phyloP scores from a whole-genome alignment of 164 flowering plant genomes.

The Dillenia turbinata region DNA sequence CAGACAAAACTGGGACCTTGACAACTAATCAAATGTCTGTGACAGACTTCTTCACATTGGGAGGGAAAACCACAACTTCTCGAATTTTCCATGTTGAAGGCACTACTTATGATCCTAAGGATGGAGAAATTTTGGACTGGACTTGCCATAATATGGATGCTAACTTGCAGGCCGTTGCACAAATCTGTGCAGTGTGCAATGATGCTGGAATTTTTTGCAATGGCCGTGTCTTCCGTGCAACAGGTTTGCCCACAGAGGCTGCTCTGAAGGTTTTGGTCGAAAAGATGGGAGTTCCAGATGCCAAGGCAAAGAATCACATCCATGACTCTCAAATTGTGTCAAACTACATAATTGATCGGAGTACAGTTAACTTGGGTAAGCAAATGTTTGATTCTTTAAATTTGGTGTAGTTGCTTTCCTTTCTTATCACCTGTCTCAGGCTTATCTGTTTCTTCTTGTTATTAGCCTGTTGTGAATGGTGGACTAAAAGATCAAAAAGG shows the following conservation, averaged over 20 bases:
- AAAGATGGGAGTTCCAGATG: conserved; percentile 93
- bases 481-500: conserved; percentile 64
- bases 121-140: conserved; percentile 88
- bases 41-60: conserved; percentile 70
- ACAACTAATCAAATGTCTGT: conserved; percentile 96
- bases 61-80: conserved; percentile 55
- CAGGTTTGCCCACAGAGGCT: conserved; percentile 95
- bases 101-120: conserved; percentile 86
- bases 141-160: conserved; percentile 75
- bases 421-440: background rate
- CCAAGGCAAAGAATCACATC: conserved; percentile 56
- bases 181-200: conserved; percentile 87
- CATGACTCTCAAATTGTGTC: conserved; percentile 56
- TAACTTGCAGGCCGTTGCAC: conserved; percentile 74
- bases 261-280: conserved; percentile 96
- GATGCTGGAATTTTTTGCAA: conserved; percentile 75
- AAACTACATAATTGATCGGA: conserved; percentile 54
- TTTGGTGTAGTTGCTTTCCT: background rate
- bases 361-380: conserved; percentile 65
- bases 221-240: conserved; percentile 63
- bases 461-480: conserved; percentile 79
- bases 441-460: conserved; percentile 11
- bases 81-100: conserved; percentile 72
- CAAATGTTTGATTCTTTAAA: conserved; percentile 5
- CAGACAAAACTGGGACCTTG: conserved; percentile 90